A percentile compares a stretch with the other conserved stretches of the same genome.
Evolutionary conservation across 1,284 basidiomycete genomes (phyloP).

Genomic region (Sporisorium sorghi): DNA sequence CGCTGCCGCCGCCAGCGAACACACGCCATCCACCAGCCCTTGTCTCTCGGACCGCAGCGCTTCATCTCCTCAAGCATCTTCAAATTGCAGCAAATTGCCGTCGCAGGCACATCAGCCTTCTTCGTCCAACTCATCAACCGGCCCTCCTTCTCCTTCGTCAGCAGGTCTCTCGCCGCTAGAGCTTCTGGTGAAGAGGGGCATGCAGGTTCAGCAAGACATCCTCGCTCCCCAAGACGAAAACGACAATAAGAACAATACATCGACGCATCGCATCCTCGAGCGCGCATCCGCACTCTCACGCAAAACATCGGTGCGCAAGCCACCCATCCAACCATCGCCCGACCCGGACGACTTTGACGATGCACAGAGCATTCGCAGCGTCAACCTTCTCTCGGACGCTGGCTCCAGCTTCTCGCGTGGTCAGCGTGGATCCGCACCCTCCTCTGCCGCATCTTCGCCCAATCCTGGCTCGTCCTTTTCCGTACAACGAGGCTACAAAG

Average conservation of each 20-base stretch:
- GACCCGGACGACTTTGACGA: constrained; percentile 49
- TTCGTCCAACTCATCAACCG: constrained; percentile 6
- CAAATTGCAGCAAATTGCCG: constrained; percentile 21
- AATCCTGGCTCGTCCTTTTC: constrained; percentile 22
- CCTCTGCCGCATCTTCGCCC: constrained; percentile 9
- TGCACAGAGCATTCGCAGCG: constrained; percentile 44
- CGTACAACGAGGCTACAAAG: constrained; percentile 41
- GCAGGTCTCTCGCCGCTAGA: constrained; percentile 44
- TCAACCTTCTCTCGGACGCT: constrained; percentile 40
- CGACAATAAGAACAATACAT: background rate
- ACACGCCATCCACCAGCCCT: constrained; percentile 39
- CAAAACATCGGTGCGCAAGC: constrained; percentile 39
- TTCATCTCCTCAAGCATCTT: constrained; percentile 3
- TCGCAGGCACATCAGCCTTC: constrained; percentile 7
- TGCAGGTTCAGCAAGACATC: constrained; percentile 49
- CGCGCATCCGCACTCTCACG: constrained; percentile 48
- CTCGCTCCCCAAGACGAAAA: constrained; percentile 13
- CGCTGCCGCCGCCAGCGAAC: constrained; percentile 1
- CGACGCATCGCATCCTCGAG: constrained; percentile 32
- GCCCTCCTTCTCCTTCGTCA: constrained; percentile 9
- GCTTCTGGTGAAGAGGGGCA: constrained; percentile 45
- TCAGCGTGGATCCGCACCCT: constrained; percentile 7
- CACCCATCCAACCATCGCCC: constrained; percentile 44
- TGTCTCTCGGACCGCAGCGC: constrained; percentile 35
- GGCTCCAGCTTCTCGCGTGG: constrained; percentile 29